Evolutionary conservation across 2,329 filamentous ascomycete genomes (phyloP).

Genomic region (Cladophialophora psammophila): DNA sequence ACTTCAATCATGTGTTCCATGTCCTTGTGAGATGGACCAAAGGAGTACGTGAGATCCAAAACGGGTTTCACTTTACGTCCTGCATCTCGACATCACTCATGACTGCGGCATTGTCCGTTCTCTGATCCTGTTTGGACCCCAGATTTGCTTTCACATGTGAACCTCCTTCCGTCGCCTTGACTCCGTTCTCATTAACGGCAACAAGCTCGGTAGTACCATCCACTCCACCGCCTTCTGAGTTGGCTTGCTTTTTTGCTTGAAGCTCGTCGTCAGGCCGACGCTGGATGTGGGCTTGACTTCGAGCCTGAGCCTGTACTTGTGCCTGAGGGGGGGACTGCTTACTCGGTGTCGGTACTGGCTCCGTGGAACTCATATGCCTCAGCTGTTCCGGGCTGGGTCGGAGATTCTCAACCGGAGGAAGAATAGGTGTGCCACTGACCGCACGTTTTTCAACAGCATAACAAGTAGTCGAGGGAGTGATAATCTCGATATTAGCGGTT

Average conservation of each 20-base stretch:
- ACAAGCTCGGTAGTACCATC: background rate
- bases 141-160: background rate
- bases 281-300: background rate
- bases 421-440: constrained; percentile 39
- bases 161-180: background rate
- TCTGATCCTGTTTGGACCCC: background rate
- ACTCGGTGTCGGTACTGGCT: constrained; percentile 41
- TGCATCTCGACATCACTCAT: constrained; percentile 13
- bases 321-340: constrained; percentile 35
- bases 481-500: background rate
- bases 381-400: constrained; percentile 40
- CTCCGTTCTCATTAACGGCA: background rate
- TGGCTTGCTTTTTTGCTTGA: background rate
- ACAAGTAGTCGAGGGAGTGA: background rate
- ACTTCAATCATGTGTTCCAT: background rate
- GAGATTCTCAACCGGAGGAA: constrained; percentile 41
- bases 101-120: background rate
- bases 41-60: background rate
- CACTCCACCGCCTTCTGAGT: background rate
- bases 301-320: background rate
- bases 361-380: constrained; percentile 33
- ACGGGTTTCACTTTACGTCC: constrained; percentile 3
- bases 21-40: background rate
- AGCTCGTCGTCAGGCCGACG: background rate
- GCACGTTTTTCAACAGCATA: constrained; percentile 27